Base-by-base conservation (phyloP, 192 early-diverging fungal species). In the Mortierella alpina region DNA sequence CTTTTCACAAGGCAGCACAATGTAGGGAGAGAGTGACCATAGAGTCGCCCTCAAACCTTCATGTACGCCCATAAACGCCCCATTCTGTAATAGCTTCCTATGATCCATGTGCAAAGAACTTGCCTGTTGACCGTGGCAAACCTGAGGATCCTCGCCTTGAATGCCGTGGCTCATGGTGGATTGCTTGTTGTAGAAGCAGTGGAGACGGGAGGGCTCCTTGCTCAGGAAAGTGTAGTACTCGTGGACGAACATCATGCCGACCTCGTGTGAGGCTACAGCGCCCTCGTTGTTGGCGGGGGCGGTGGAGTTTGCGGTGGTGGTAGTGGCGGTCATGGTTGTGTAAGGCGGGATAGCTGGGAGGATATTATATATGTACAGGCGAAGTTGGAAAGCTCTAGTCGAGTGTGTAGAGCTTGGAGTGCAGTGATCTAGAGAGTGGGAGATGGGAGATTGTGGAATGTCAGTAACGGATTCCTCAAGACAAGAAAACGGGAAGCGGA, bases 181-280 rank as follows among this genome's bases (percentile, higher is more conserved):
- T 68, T 94, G 88, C 71, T 92, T 93, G 76, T 90, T 93, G 88
- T 96, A 98, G 84, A 96, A 97, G 71, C 84, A 88, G 86, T 96
- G 92, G 23, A 98, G 88, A 54, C 88, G 85, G 45, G 86, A 63
- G 41, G 96, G 96, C 15, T 94, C 90, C 71, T 91, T 91, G 88
- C 95, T 95, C 78, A 98, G 84, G 75, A 95, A 92, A 44, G 93
- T 96, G 85, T 98, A 98, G 83, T 96, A 98, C 78, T 97, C 91
- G 77, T 93, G 92, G 59, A 95, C 96, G 87, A 98, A 98, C 72
- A 96, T 89, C 93, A 93, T 93, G 41, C 96, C 96, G 56, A 98
- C 90, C 73, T 96, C 92, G 74, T 89, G 87, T 49, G 88, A 68
- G 64, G 54, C 69, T 20, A 85, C 74, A 65, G 82, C 49, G 59